These are phyloP conservation scores for Adansonia gregorii DNA, from an alignment of 441 rosid species.

Conservation along the genomic window DNA sequence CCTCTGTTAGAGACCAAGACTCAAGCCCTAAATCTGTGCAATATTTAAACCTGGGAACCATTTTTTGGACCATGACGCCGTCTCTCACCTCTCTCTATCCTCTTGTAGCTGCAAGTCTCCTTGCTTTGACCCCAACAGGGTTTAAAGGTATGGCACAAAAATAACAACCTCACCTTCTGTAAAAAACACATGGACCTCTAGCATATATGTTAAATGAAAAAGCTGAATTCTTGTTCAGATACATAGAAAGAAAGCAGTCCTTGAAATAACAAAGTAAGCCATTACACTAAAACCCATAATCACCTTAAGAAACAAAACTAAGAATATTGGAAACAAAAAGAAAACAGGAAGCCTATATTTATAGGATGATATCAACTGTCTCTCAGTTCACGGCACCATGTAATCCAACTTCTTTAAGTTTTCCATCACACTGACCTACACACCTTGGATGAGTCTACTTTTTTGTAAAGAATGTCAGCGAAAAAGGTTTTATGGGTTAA, in stretches of 20 bases:
- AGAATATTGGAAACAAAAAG: neutral
- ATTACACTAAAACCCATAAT: neutral
- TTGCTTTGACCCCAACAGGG: too few relatives aligned
- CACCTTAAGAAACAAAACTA: neutral
- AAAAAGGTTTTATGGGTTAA: neutral
- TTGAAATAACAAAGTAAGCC: neutral
- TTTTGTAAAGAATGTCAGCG: neutral
- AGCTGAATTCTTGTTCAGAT: too few relatives aligned
- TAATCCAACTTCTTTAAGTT: neutral
- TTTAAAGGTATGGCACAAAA: too few relatives aligned
- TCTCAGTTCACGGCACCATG: neutral
- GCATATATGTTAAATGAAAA: too few relatives aligned
- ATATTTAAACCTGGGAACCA: too few relatives aligned
- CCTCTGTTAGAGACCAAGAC: too few relatives aligned
- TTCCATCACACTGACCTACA: neutral
- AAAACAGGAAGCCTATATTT: neutral
- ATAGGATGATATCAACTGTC: neutral
- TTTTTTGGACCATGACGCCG: too few relatives aligned
- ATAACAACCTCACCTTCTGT: too few relatives aligned
- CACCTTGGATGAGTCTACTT: neutral
- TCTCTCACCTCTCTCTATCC: too few relatives aligned
- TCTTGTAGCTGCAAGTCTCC: too few relatives aligned
- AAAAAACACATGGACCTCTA: too few relatives aligned
- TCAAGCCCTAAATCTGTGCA: too few relatives aligned
- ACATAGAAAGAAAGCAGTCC: neutral